Percentiles rank a stretch among this genome's conserved stretches.
Evolutionary conservation across 2,329 filamentous ascomycete genomes (phyloP).

Genomic region (Pseudocercospora fijiensis): DNA sequence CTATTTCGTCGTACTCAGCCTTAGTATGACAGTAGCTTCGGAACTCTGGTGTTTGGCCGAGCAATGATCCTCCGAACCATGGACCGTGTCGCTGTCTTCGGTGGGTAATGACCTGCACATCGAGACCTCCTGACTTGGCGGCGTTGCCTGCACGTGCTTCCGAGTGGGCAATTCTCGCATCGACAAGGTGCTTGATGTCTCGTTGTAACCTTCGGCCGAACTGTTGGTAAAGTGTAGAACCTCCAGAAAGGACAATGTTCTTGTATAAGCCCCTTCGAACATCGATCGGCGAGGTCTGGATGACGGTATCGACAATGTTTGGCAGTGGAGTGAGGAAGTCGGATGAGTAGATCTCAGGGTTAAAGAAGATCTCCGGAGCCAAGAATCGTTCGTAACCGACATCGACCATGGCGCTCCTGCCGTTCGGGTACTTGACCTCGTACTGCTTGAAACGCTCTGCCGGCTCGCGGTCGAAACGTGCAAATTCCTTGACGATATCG

Average conservation of each 20-base stretch:
- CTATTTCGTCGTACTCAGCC: constrained; percentile 85
- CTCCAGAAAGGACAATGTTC: constrained; percentile 97
- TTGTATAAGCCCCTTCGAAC: constrained; percentile 97
- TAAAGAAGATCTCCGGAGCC: constrained; percentile 99
- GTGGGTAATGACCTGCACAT: constrained; percentile 96
- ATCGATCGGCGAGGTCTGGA: constrained; percentile 96
- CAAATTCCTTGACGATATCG: constrained; percentile 98
- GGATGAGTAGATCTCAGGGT: constrained; percentile 98
- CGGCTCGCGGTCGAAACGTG: constrained; percentile 88
- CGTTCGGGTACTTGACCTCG: constrained; percentile 79
- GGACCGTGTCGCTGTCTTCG: constrained; percentile 96
- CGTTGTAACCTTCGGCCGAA: constrained; percentile 94
- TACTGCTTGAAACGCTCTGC: constrained; percentile 84
- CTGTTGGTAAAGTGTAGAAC: constrained; percentile 97
- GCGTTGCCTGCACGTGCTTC: constrained; percentile 82
- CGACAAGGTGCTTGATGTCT: constrained; percentile 94
- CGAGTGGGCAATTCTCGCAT: constrained; percentile 86
- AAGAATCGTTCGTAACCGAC: constrained; percentile 98
- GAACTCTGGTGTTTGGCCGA: constrained; percentile 98
- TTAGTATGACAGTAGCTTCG: constrained; percentile 92
- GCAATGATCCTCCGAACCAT: constrained; percentile 95
- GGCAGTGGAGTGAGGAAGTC: constrained; percentile 96
- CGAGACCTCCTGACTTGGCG: constrained; percentile 87
- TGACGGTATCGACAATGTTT: constrained; percentile 90
- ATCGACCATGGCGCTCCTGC: constrained; percentile 80